Percentiles rank a stretch among this genome's conserved stretches.
Evolutionary conservation across 495 filamentous ascomycete genomes (phyloP).

Genomic region (Alectoria sarmentosa): DNA sequence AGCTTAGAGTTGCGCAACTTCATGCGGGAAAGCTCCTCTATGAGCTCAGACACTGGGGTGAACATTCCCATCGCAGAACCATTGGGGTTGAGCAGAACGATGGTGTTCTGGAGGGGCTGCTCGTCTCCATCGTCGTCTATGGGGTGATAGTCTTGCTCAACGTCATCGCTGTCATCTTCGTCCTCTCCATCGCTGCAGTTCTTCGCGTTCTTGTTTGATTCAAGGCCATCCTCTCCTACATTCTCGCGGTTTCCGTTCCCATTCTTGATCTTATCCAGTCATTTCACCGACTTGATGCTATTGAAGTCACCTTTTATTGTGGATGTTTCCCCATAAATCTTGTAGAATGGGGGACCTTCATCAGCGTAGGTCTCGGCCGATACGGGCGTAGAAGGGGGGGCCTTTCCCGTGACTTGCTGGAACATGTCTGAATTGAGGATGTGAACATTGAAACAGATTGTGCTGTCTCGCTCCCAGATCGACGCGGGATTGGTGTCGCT

Average conservation of each 20-base stretch:
- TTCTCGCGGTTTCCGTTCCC: background rate
- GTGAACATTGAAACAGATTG: slow-evolving; percentile 37
- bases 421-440: slow-evolving; percentile 30
- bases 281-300: slow-evolving; percentile 19
- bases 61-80: background rate
- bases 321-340: slow-evolving; percentile 21
- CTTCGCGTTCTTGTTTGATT: background rate
- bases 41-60: slow-evolving; percentile 13
- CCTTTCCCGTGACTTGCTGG: slow-evolving; percentile 30
- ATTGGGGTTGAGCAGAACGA: slow-evolving; percentile 21
- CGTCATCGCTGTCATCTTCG: background rate
- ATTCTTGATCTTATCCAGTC: slow-evolving; percentile 7
- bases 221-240: background rate
- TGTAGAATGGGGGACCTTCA: slow-evolving; percentile 33
- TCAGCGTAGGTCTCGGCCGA: slow-evolving; percentile 30
- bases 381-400: slow-evolving; percentile 33
- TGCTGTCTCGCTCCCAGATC: slow-evolving; percentile 31
- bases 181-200: background rate
- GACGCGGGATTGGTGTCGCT: no score
- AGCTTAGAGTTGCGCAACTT: slow-evolving; percentile 13
- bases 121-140: background rate
- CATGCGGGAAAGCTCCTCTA: slow-evolving; percentile 15
- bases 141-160: no score
- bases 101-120: background rate
- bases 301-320: slow-evolving; percentile 23